Conservation (phyloP, 169 alveolate genomes). For the Cyclospora cayetanensis region DNA sequence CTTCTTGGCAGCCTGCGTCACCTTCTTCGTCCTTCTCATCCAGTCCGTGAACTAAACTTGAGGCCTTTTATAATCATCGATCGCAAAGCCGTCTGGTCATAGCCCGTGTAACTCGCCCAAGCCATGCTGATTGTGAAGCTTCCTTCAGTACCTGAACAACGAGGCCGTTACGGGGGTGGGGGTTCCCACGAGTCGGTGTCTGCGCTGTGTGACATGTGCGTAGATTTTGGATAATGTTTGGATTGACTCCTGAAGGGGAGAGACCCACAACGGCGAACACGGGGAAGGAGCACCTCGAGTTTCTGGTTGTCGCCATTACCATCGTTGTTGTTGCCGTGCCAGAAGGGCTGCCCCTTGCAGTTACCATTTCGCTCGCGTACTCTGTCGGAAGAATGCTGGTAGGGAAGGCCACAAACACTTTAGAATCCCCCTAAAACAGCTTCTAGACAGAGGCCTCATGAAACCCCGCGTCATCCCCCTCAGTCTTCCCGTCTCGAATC, state of each 20-base stretch:
- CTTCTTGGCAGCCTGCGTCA: constrained; percentile 78
- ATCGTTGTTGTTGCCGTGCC: constrained; percentile 92
- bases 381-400: constrained; percentile 90
- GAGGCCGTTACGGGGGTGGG: no score
- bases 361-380: constrained; percentile 88
- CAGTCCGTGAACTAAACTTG: constrained; percentile 10
- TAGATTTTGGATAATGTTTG: constrained; percentile 58
- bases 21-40: constrained; percentile 80
- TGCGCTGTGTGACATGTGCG: no score
- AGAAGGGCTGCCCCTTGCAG: constrained; percentile 95
- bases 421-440: no score
- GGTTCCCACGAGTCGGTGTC: no score
- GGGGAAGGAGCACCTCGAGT: constrained; percentile 56
- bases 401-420: constrained; percentile 74
- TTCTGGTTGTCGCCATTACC: constrained; percentile 81
- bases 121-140: no score
- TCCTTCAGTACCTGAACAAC: no score
- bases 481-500: background rate
- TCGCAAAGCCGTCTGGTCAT: no score
- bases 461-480: constrained; percentile 43
- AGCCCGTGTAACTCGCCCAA: no score
- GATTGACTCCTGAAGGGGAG: background rate
- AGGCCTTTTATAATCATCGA: no score
- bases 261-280: background rate
- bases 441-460: no score